Conservation (phyloP, 345 rosid species). For the Hibiscus mutabilis region DNA sequence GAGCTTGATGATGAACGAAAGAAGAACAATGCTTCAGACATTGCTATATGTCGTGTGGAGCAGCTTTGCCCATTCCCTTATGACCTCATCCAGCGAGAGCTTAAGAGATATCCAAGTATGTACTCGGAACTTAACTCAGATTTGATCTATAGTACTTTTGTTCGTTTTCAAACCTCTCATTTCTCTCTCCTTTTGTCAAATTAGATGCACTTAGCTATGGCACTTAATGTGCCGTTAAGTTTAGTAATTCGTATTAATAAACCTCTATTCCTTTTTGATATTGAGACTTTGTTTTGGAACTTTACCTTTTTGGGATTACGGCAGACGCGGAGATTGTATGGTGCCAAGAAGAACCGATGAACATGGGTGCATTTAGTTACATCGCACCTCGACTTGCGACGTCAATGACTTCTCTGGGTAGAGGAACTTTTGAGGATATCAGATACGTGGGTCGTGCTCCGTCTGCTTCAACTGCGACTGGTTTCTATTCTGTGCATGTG, state of each 20-base stretch:
- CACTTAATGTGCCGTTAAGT: neutral
- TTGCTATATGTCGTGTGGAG: neutral
- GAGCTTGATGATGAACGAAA: constrained; percentile 68
- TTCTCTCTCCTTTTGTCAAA: too few relatives aligned
- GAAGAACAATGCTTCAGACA: constrained; percentile 32
- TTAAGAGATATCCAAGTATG: constrained; percentile 28
- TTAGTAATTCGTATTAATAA: neutral
- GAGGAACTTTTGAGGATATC: constrained; percentile 57
- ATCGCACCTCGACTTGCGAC: constrained; percentile 56
- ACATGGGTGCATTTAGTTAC: constrained; percentile 68
- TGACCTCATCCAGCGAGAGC: neutral
- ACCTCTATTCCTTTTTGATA: neutral
- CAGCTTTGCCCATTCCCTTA: neutral
- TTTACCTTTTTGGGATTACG: neutral
- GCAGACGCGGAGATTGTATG: constrained; percentile 66
- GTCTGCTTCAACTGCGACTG: constrained; percentile 74
- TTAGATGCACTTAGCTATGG: too few relatives aligned
- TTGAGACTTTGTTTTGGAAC: neutral
- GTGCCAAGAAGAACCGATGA: constrained; percentile 93
- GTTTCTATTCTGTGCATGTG: constrained; percentile 49
- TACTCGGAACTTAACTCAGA: neutral
- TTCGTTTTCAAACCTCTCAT: too few relatives aligned
- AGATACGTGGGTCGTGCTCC: constrained; percentile 69
- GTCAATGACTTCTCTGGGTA: constrained; percentile 39
- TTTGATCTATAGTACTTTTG: too few relatives aligned